A percentile compares a stretch with the other conserved stretches of the same genome.
These are phyloP conservation scores for Saccharomyces pastorianus DNA, from an alignment of 1,139 yeast genomes.

Conservation along the genomic window DNA sequence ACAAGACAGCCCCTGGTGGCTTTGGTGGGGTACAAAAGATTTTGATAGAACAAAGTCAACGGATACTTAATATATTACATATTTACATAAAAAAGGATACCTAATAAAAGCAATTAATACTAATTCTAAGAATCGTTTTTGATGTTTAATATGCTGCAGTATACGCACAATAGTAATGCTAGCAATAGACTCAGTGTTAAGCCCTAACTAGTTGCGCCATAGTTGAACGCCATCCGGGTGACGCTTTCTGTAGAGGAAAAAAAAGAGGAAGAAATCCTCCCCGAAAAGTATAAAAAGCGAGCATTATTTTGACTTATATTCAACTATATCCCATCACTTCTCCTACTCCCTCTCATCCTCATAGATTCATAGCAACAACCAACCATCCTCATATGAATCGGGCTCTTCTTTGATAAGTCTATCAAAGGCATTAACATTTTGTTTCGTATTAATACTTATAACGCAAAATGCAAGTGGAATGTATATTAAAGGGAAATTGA, in stretches of 20 bases:
- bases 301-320: background rate
- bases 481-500: background rate
- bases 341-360: too few species aligned
- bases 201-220: background rate
- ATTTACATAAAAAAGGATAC: background rate
- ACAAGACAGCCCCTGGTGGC: background rate
- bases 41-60: background rate
- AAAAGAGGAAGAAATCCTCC: background rate
- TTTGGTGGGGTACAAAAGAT: background rate
- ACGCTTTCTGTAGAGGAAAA: background rate
- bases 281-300: conserved; percentile 5
- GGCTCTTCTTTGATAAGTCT: conserved; percentile 5
- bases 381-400: background rate
- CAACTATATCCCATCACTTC: too few species aligned
- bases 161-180: background rate
- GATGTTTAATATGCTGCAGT: too few species aligned
- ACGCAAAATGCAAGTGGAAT: background rate
- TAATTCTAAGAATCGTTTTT: background rate
- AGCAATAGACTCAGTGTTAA: background rate
- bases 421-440: conserved; percentile 2
- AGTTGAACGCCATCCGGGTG: background rate
- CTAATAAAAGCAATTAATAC: background rate
- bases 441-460: background rate
- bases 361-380: background rate
- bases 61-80: background rate